Evolutionary conservation across 805 yeast genomes (phyloP), one percentile per base, ranked within the genome.

Genomic region (Lachancea lanzarotensis): DNA sequence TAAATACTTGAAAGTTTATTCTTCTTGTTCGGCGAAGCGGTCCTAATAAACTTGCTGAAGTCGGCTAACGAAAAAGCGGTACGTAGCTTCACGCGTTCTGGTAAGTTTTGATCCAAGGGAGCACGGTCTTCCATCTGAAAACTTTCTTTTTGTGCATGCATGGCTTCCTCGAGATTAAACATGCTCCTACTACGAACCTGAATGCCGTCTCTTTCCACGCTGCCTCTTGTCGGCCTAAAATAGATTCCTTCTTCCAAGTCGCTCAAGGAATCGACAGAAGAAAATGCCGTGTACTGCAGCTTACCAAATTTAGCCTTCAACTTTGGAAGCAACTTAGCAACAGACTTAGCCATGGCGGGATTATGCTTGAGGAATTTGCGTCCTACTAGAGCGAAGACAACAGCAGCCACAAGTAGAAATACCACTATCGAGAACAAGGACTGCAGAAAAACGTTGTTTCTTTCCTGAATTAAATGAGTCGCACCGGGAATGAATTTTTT

Each of bases 111-210:
- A 12, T 18, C 34, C 9, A 4, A 16, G 6, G 35, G 11, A 32
- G 19, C 20, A 25, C 29, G 35, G 18, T 25, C 15, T 26, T 16
- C 45, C 46, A 50, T 41, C 19, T 49, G 48, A 32, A 41, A 46
- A 11, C 42, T 35, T 17, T 48, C 50, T 15, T 35, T 38, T 4
- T 16, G 35, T 11, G 41, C 13, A 18, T 30, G 33, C 19, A 47
- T 31, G 19, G 52, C 42, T 31, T 45, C 45, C 19, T 33, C 45
- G 16, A 61, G 38, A 33, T 60, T 56, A 34, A 54, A 49, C 59
- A 57, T 55, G 44, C 66, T 63, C 47, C 58, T 59, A 43, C 66
- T 60, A 40, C 62, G 48, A 25, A 55, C 48, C 33, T 52, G 53
- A 19, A 45, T 43, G 10, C 55, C 51, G 11, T 45, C 52, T 30